Evolutionary conservation across 352 stramenopile species (phyloP), one percentile per base, ranked within the genome.

Genomic region (Peronospora belbahrii): DNA sequence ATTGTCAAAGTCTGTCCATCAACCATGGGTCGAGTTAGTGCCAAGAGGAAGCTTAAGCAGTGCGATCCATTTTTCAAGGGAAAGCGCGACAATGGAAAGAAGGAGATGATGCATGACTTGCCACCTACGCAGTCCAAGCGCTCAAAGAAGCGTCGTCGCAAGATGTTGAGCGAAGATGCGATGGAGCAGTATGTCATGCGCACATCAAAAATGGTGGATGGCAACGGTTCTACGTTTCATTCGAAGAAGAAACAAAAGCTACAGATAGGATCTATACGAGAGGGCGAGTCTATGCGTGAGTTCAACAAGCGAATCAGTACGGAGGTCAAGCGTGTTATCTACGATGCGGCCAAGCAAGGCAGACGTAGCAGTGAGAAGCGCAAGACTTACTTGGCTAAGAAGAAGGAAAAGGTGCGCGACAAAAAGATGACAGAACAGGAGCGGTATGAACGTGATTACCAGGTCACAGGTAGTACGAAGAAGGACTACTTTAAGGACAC

Each of bases 31-130:
- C 75, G 77, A 22, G 65, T 92, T 33, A 63, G 55, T 25, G 64
- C 62, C 33, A 92, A 92, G 68, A 75, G 77, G 54, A 92, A 92
- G 67, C 61, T 92, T 36, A 92, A 92, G 71, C 64, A 83, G 48
- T 87, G 75, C 65, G 81, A 92, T 44, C 81, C 81, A 52, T 89
- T 89, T 68, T 92, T 89, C 57, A 88, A 89, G 58, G 81, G 77
- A 22, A 83, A 74, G 55, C 72, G 76, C 32, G 65, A 78, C 13
- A 78, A 70, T 52, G 78, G 75, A 30, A 85, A 85, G 60, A 86
- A 88, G 52, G 44, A 59, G 3, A 81, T 79, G 65, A 62, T 70
- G 32, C 83, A 72, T 28, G 75, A 92, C 45, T 59, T 87, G 32
- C 58, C 80, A 22, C 77, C 80, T 6, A 83, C 65, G 6, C 39